Conservation (phyloP, 1,284 basidiomycete species). For the Cutaneotrichosporon sp. region DNA sequence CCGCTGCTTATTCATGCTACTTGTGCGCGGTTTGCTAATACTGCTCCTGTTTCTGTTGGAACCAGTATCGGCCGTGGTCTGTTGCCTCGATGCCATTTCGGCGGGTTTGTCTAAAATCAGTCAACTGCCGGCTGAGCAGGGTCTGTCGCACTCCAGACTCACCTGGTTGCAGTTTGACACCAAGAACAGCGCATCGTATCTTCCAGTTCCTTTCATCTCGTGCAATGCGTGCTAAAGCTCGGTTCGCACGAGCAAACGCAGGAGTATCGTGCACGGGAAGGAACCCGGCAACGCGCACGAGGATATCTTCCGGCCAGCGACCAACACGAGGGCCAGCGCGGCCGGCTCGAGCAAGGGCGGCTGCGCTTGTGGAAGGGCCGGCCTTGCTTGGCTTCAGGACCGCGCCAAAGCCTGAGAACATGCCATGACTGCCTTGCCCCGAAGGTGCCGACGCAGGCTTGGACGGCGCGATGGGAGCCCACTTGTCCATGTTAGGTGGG, state of each 20-base stretch:
- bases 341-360: constrained; percentile 19
- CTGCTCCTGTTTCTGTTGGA: background rate
- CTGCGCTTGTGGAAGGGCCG: constrained; percentile 12
- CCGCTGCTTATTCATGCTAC: background rate
- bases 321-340: constrained; percentile 58
- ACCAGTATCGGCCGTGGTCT: background rate
- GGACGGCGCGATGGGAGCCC: constrained; percentile 41
- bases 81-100: background rate
- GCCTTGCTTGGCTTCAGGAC: constrained; percentile 53
- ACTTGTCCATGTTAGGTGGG: constrained; percentile 33
- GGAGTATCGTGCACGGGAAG: constrained; percentile 74
- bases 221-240: constrained; percentile 61
- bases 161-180: constrained; percentile 41
- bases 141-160: too few species aligned
- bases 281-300: constrained; percentile 65
- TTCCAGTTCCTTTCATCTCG: constrained; percentile 72
- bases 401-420: constrained; percentile 58
- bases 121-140: too few species aligned
- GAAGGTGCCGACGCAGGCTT: constrained; percentile 26
- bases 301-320: constrained; percentile 67
- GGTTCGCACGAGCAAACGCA: constrained; percentile 63
- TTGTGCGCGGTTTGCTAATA: background rate
- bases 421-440: constrained; percentile 52
- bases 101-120: background rate
- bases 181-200: constrained; percentile 60